These are phyloP conservation scores for Atkinsonella hypoxylon DNA, from an alignment of 2,329 filamentous ascomycete species.

Conservation along the genomic window DNA sequence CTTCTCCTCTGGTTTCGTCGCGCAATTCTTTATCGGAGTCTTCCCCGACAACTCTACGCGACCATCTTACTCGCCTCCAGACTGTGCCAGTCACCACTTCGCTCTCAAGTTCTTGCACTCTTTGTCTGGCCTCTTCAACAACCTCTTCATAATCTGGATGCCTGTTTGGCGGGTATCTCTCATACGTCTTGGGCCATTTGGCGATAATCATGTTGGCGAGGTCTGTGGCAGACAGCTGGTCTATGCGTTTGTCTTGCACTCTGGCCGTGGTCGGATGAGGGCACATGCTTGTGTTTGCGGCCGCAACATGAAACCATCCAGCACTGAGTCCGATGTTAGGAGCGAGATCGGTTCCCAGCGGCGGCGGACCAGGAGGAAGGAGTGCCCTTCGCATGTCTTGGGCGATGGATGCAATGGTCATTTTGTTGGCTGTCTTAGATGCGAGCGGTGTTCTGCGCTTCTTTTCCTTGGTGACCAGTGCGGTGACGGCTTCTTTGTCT, in stretches of 20 bases:
- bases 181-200: not conserved
- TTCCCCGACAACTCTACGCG: not conserved
- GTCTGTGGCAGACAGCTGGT: not conserved
- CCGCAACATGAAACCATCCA: too few species aligned
- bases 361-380: not conserved
- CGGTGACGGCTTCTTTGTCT: not conserved
- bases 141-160: not conserved
- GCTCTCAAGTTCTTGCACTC: not conserved
- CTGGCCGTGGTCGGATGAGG: not conserved
- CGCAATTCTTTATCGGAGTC: not conserved
- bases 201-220: not conserved
- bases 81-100: not conserved
- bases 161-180: not conserved
- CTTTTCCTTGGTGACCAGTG: not conserved
- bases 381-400: not conserved
- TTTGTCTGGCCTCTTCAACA: not conserved
- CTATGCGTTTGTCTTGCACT: constrained; percentile 1
- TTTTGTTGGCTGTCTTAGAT: not conserved
- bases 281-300: too few species aligned
- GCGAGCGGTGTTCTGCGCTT: not conserved
- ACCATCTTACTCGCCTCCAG: not conserved
- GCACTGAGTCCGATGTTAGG: not conserved
- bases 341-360: constrained; percentile 1
- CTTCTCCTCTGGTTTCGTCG: not conserved
- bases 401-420: constrained; percentile 2